Percentiles rank a stretch among this genome's conserved stretches.
These are phyloP conservation scores for Nicotiana undulata DNA, from an alignment of 257 asterid genomes.

Conservation along the genomic window DNA sequence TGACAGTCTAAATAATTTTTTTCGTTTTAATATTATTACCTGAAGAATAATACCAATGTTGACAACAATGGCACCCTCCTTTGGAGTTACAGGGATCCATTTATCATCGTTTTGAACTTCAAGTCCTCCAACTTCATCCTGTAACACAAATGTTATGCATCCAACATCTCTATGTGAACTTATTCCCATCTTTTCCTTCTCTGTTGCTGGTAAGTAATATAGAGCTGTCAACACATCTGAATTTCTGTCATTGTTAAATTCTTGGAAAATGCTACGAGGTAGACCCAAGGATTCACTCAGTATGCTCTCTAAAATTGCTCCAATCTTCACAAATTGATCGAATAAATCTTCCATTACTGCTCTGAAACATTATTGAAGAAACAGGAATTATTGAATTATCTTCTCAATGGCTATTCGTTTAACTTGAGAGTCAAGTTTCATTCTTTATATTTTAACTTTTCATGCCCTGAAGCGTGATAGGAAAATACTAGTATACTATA, in stretches of 20 bases:
- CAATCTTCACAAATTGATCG: slow-evolving; percentile 21
- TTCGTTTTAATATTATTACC: slow-evolving; percentile 16
- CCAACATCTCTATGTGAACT: slow-evolving; percentile 44
- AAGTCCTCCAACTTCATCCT: slow-evolving; percentile 57
- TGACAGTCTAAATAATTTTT: not conserved
- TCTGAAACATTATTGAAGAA: slow-evolving; percentile 15
- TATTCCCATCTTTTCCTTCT: slow-evolving; percentile 30
- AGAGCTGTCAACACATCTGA: slow-evolving; percentile 50
- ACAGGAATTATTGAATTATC: not conserved
- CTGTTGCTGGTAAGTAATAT: slow-evolving; percentile 38
- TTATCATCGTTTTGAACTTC: slow-evolving; percentile 34
- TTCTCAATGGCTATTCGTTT: not conserved
- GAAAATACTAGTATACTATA: not conserved
- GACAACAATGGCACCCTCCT: slow-evolving; percentile 33
- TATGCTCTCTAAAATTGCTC: slow-evolving; percentile 31
- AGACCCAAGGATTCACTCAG: slow-evolving; percentile 49
- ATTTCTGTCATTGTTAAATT: slow-evolving; percentile 42
- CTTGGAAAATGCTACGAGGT: slow-evolving; percentile 32
- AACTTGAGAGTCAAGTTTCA: not conserved
- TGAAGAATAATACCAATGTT: slow-evolving; percentile 37
- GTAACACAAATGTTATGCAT: slow-evolving; percentile 35
- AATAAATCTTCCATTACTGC: slow-evolving; percentile 37
- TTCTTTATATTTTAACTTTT: not conserved
- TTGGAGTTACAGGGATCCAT: slow-evolving; percentile 37
- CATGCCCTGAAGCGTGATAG: not conserved